Percentiles rank a stretch among this genome's conserved stretches.
These are phyloP conservation scores for Penicillium coprophilum DNA, from an alignment of 495 filamentous ascomycete species.

Conservation along the genomic window DNA sequence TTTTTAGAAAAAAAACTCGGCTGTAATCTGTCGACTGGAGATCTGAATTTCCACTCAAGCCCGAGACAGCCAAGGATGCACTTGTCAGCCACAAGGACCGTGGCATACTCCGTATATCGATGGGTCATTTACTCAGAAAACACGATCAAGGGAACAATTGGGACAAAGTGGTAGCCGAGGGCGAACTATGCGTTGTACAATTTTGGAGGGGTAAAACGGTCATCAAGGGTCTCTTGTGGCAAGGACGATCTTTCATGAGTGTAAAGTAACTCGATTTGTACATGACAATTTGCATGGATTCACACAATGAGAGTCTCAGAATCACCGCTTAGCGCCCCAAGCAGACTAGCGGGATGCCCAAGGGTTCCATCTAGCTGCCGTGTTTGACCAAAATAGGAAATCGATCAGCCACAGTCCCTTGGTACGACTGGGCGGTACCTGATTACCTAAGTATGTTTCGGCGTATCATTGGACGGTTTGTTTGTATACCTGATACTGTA, in stretches of 20 bases:
- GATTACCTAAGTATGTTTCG: slow-evolving; percentile 18
- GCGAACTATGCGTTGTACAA: not conserved
- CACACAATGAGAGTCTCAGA: slow-evolving; percentile 4
- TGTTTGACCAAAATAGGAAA: slow-evolving; percentile 17
- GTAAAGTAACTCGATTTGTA: not conserved
- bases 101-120: not conserved
- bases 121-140: not conserved
- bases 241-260: not conserved
- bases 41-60: slow-evolving; percentile 2
- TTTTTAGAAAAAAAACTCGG: not conserved
- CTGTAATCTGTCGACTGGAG: not conserved
- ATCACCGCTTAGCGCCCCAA: slow-evolving; percentile 1
- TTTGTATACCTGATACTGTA: slow-evolving; percentile 6
- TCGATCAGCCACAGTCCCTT: slow-evolving; percentile 15
- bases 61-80: not conserved
- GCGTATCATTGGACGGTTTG: slow-evolving; percentile 7
- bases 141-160: not conserved
- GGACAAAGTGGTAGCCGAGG: slow-evolving; percentile 1
- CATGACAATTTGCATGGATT: not conserved
- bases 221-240: slow-evolving; percentile 8
- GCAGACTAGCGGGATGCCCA: not conserved
- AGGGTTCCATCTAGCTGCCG: slow-evolving; percentile 14
- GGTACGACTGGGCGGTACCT: slow-evolving; percentile 15
- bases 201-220: slow-evolving; percentile 1
- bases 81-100: slow-evolving; percentile 4